Evolutionary conservation across 208 protist genomes (phyloP).

Genomic region (Leishmania braziliensis): DNA sequence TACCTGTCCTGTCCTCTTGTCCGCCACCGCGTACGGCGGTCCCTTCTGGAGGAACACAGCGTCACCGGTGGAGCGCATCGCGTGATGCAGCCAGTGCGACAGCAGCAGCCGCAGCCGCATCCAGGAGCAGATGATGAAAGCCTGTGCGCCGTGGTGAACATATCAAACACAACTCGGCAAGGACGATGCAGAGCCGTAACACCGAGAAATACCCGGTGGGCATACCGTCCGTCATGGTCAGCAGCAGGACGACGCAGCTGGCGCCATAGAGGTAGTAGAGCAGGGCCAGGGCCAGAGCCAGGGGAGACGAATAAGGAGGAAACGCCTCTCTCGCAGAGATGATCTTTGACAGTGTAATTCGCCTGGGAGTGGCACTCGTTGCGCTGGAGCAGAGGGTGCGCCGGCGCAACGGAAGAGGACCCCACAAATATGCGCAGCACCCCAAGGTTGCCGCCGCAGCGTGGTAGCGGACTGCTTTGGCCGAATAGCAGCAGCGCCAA

Average conservation of each 20-base stretch:
- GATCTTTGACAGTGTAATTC: conserved; percentile 29
- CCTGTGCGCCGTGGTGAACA: conserved; percentile 50
- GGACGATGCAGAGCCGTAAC: conserved; percentile 30
- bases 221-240: conserved; percentile 40
- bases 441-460: neutral
- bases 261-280: conserved; percentile 6
- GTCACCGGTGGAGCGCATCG: conserved; percentile 9
- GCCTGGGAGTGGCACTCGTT: conserved; percentile 25
- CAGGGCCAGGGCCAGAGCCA: neutral
- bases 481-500: neutral
- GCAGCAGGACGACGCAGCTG: conserved; percentile 36
- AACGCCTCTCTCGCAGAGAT: conserved; percentile 30
- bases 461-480: neutral
- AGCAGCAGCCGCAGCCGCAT: conserved; percentile 27
- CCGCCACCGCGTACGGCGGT: conserved; percentile 50
- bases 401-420: conserved; percentile 14
- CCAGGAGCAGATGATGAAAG: conserved; percentile 55
- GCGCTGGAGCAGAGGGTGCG: conserved; percentile 5
- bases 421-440: conserved; percentile 30
- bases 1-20: conserved; percentile 22
- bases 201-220: conserved; percentile 48
- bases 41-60: conserved; percentile 17
- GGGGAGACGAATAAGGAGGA: neutral
- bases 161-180: conserved; percentile 52
- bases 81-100: conserved; percentile 38